phyloP scores from a whole-genome alignment of 305 asterid species.

The Striga hermonthica region DNA sequence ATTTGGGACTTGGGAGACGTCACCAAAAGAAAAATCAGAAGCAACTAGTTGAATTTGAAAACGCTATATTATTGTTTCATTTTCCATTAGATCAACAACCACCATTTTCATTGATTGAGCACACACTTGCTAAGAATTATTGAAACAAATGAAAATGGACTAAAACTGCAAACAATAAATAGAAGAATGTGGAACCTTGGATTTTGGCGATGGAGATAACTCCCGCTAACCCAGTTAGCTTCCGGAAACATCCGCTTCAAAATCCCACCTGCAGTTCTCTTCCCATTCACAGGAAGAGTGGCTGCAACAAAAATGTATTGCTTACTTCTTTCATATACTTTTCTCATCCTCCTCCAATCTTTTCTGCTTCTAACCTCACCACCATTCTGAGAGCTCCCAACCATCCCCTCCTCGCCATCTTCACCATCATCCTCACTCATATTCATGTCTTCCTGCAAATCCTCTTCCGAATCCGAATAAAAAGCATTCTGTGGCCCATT shows the following conservation, averaged over 20 bases:
- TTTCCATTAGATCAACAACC: neutral
- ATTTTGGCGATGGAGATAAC: conserved; percentile 81
- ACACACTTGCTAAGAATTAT: neutral
- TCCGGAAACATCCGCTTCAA: conserved; percentile 86
- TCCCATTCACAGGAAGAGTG: conserved; percentile 91
- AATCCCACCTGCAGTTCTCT: conserved; percentile 85
- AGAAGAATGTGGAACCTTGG: conserved; percentile 60
- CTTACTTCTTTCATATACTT: conserved; percentile 73
- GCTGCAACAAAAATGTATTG: conserved; percentile 97
- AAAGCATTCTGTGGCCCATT: conserved; percentile 31
- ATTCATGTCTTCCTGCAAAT: conserved; percentile 36
- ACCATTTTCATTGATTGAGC: neutral
- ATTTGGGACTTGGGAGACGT: too few relatives aligned
- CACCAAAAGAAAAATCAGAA: too few relatives aligned
- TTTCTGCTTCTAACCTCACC: conserved; percentile 41
- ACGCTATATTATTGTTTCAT: too few relatives aligned
- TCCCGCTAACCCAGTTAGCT: conserved; percentile 85
- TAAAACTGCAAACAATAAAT: conserved; percentile 5
- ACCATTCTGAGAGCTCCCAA: conserved; percentile 37
- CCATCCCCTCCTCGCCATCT: conserved; percentile 38
- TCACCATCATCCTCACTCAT: conserved; percentile 35
- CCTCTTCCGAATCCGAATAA: conserved; percentile 43
- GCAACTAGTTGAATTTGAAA: too few relatives aligned
- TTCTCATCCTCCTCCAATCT: conserved; percentile 89
- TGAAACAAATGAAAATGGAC: conserved; percentile 17